Evolutionary conservation across 352 stramenopile genomes (phyloP).

Genomic region (Globisporangium okanoganense): DNA sequence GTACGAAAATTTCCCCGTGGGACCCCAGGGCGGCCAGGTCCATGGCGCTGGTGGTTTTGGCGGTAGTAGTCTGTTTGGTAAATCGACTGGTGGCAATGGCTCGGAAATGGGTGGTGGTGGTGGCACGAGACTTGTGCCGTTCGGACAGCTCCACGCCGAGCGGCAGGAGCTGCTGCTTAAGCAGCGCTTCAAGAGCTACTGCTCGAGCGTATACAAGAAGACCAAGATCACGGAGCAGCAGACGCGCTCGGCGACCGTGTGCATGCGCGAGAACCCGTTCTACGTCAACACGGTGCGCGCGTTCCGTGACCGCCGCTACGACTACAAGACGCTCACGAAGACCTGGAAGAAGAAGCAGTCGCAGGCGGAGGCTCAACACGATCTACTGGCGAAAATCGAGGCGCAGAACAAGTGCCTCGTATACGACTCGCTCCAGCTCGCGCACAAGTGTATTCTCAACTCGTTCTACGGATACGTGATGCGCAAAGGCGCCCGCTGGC

Average conservation of each 20-base stretch:
- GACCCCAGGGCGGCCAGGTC: constrained; percentile 4
- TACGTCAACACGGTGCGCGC: constrained; percentile 99
- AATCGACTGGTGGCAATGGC: constrained; percentile 8
- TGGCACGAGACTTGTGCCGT: constrained; percentile 41
- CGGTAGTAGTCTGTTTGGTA: constrained; percentile 8
- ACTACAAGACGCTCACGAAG: constrained; percentile 99
- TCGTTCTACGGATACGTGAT: constrained; percentile 99
- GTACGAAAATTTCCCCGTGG: constrained; percentile 80
- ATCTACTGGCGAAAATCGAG: constrained; percentile 83
- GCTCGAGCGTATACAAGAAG: constrained; percentile 97
- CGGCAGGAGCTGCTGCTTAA: constrained; percentile 71
- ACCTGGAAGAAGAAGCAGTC: constrained; percentile 86
- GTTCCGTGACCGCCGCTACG: constrained; percentile 98
- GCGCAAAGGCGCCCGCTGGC: constrained; percentile 98
- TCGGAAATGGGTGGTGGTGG: background rate
- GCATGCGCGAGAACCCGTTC: constrained; percentile 99
- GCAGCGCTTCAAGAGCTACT: constrained; percentile 91
- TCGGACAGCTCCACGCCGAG: constrained; percentile 47
- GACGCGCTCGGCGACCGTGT: constrained; percentile 94
- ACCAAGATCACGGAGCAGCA: constrained; percentile 96
- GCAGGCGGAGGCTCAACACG: constrained; percentile 75
- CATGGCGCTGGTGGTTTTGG: constrained; percentile 1
- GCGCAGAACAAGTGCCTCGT: constrained; percentile 87
- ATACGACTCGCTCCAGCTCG: constrained; percentile 99
- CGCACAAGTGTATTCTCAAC: constrained; percentile 99